Evolutionary conservation across 2,329 filamentous ascomycete species (phyloP).

Genomic region (Magnaporthiopsis incrustans): DNA sequence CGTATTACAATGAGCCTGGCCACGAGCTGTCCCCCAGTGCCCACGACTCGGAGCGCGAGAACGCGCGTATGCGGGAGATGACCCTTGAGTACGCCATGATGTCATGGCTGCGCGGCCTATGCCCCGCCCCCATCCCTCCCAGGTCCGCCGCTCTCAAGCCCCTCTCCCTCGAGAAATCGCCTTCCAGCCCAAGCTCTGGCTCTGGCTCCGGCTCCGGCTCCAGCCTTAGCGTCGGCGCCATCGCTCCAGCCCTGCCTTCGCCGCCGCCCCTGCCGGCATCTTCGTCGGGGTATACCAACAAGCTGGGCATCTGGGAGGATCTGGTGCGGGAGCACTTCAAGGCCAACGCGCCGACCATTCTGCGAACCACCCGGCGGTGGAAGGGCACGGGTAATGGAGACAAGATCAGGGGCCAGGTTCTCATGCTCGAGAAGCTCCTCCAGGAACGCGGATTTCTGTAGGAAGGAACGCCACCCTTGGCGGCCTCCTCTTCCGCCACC

Average conservation of each 20-base stretch:
- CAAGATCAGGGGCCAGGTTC: constrained; percentile 1
- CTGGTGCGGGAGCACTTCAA: constrained; percentile 19
- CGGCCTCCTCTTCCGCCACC: too few species aligned
- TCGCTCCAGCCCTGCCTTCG: background rate
- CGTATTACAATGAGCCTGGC: constrained; percentile 47
- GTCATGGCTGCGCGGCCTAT: constrained; percentile 17
- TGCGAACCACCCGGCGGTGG: constrained; percentile 13
- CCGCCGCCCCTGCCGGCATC: background rate
- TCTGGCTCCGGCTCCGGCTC: background rate
- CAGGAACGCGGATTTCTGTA: background rate
- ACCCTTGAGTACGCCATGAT: constrained; percentile 23
- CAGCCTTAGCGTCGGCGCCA: background rate
- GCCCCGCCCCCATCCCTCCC: background rate
- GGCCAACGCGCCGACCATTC: constrained; percentile 12
- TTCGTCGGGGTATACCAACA: background rate
- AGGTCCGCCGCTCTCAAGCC: background rate
- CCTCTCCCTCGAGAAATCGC: too few species aligned
- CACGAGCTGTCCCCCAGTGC: constrained; percentile 17
- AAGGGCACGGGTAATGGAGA: constrained; percentile 7
- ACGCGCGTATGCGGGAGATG: constrained; percentile 16
- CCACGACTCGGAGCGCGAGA: constrained; percentile 20
- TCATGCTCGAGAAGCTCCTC: background rate
- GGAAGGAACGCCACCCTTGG: background rate
- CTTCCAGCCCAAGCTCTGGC: background rate
- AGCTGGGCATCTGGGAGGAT: constrained; percentile 17